Base-by-base conservation (phyloP, 2,329 filamentous ascomycete genomes). In the Fusarium ramigenum region DNA sequence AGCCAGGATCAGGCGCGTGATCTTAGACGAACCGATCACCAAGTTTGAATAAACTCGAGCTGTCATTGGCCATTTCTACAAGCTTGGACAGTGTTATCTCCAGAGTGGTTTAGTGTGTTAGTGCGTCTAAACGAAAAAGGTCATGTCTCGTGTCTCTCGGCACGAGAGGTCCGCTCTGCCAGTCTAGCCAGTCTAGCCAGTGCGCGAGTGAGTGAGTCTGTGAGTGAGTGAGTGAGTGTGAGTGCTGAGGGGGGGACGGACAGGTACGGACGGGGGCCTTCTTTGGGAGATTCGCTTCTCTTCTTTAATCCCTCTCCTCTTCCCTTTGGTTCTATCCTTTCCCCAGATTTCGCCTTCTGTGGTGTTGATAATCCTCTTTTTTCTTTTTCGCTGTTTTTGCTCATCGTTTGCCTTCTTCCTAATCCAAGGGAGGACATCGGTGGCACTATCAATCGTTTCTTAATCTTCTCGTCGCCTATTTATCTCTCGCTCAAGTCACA, bases 221-320 rank as follows among this genome's bases (percentile, higher is more conserved):
- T 10, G 30, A 7, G 28, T 28, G 32, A 34, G 32, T 34, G 32
- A 34, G 32, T 14, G 32, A 34, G 32, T 34, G 30, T 39, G 34
- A 60, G 32, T 28, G 30, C 37, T 40, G 37, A 39, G 36, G 40
- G 40, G 63, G 49, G 18, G 30, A 25, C 25, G 57, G 54, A 46
- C 28, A 50, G 36, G 9, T 37, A 53, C 18, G 23, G 32, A 28
- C 23, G 25, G 44, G 44, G 47, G 47, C 37, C 37, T 60, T 56
- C 36, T 56, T 42, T 60, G 19, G 37, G 42, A 44, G 23, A 25
- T 61, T 34, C 63, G 56, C 57, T 67, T 61, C 46, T 63, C 67
- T 66, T 54, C 63, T 60, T 65, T 74, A 70, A 74, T 77, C 64
- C 73, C 72, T 74, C 62, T 59, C 37, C 50, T 71, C 62, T 59